Evolutionary conservation across 306 rosid species (phyloP), one percentile per base, ranked within the genome.

Genomic region (Senna siamea): DNA sequence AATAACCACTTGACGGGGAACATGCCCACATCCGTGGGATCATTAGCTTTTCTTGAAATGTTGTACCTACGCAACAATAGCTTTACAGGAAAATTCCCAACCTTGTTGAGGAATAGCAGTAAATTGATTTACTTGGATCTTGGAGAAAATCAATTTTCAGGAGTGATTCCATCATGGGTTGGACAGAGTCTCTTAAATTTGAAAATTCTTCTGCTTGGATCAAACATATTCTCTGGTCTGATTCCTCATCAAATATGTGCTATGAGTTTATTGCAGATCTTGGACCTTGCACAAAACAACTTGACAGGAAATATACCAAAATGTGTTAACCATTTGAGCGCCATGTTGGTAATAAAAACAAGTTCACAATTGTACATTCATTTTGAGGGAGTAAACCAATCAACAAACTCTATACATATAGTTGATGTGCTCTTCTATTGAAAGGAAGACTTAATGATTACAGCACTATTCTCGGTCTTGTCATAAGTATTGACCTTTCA

Each of bases 401-500:
- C 11, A 58, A 6, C 9, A n/a, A n/a, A n/a, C 0, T 2, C 13
- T 4, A n/a, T n/a, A n/a, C n/a, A n/a, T n/a, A n/a, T 11, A 0
- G 6, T 52, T 2, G 44, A n/a, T 10, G 35, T 15, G 30, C 4
- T 69, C 11, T 61, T 37, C 51, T 35, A 20, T 6, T 81, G 50
- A 81, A 80, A 70, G 75, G 81, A 47, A 70, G 18, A 55, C 48
- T 34, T 17, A 28, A 64, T 14, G 74, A 76, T 35, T 76, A 70
- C 51, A 35, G 59, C 13, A 30, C 22, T 22, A 58, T 61, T 11
- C 79, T 73, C 4, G 60, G 63, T 8, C 43, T 73, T 14, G 56
- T 79, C 9, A 66, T 38, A 23, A 66, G 57, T 52, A 79, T 73
- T 59, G 83, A 79, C 32, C 52, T 79, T 51, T 79, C 79, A 9